Conservation (phyloP, 2,329 filamentous ascomycete genomes). For the Harringtonia lauricola region DNA sequence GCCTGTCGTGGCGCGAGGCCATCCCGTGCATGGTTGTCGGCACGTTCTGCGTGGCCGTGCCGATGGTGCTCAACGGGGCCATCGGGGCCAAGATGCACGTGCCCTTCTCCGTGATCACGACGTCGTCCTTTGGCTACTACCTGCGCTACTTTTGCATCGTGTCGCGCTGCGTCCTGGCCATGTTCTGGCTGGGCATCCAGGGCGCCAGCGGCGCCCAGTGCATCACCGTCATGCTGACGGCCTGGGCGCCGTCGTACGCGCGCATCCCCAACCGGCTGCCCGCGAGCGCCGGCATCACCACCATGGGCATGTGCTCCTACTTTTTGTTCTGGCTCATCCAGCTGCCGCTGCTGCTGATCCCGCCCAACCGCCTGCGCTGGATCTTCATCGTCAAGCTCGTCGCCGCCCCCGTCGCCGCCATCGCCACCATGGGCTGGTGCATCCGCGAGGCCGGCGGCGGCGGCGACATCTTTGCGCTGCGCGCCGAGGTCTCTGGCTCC, state of each 20-base stretch:
- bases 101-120: constrained; percentile 33
- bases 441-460: constrained; percentile 45
- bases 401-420: constrained; percentile 44
- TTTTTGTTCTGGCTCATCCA: constrained; percentile 27
- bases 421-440: constrained; percentile 53
- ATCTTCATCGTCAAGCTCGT: constrained; percentile 38
- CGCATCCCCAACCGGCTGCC: constrained; percentile 25
- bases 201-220: constrained; percentile 34
- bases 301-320: constrained; percentile 24
- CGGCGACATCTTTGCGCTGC: constrained; percentile 24
- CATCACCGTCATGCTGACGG: constrained; percentile 18
- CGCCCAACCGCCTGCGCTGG: constrained; percentile 9
- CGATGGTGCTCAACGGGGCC: constrained; percentile 36
- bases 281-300: constrained; percentile 24
- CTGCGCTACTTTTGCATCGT: constrained; percentile 31
- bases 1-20: constrained; percentile 30
- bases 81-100: constrained; percentile 35
- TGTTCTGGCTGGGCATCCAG: constrained; percentile 26
- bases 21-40: constrained; percentile 44
- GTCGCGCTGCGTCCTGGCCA: constrained; percentile 26
- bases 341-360: constrained; percentile 14
- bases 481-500: constrained; percentile 24
- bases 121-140: constrained; percentile 34
- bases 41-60: constrained; percentile 45
- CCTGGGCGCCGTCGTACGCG: constrained; percentile 16